These are phyloP conservation scores for Scenedesmus sp. DNA, from an alignment of 163 green algal genomes.

Conservation along the genomic window DNA sequence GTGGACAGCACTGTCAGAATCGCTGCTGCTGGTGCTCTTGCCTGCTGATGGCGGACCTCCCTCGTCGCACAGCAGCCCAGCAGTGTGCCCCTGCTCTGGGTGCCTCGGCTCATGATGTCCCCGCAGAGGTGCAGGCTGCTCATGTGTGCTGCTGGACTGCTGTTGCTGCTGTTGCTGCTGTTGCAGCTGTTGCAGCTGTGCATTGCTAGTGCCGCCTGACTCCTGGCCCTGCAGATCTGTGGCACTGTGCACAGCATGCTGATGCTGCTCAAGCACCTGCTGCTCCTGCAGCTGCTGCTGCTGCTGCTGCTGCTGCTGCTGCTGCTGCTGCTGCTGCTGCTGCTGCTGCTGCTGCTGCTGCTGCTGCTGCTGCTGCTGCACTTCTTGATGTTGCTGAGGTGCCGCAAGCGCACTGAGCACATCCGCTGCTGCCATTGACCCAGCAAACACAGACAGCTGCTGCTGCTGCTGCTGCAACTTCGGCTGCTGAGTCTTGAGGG, in stretches of 20 bases:
- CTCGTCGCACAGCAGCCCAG: neutral
- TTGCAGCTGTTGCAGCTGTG: neutral
- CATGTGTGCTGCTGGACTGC: neutral
- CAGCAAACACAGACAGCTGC: neutral
- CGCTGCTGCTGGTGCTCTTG: neutral
- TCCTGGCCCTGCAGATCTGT: neutral
- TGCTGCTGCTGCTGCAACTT: slow-evolving; percentile 4
- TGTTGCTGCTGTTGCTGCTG: neutral
- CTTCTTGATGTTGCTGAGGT: neutral
- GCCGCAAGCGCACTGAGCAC: neutral
- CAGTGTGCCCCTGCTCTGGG: neutral
- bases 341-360: too few relatives aligned
- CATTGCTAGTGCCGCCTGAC: neutral
- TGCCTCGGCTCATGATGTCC: too few relatives aligned
- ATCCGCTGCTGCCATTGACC: neutral
- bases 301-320: neutral
- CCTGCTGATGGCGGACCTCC: neutral
- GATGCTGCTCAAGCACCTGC: neutral
- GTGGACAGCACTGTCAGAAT: neutral
- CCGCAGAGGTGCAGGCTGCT: neutral
- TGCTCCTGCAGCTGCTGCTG: neutral
- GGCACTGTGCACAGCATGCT: neutral
- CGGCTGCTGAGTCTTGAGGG: neutral
- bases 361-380: slow-evolving; percentile 3
- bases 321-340: too few relatives aligned